phyloP scores from a whole-genome alignment of 176 grass and related monocot species.

The Bonia amplexicaulis region DNA sequence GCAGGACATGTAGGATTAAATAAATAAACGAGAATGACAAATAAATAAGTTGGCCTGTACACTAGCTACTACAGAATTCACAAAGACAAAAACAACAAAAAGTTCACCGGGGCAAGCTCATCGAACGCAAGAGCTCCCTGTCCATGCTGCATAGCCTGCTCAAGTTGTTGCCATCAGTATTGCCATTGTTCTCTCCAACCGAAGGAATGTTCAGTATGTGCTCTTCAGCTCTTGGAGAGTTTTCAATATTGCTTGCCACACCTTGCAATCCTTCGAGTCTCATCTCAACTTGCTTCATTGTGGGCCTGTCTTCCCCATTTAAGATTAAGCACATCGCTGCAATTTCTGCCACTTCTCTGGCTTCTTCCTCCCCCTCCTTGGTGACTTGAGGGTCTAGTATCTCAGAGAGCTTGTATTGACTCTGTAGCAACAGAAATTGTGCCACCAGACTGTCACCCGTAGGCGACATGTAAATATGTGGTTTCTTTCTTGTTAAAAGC shows the following conservation, averaged over 20 bases:
- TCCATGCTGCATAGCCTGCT: conserved; percentile 32
- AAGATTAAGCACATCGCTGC: conserved; percentile 20
- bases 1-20: no score
- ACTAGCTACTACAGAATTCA: not conserved
- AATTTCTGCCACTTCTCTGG: conserved; percentile 19
- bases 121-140: conserved; percentile 26
- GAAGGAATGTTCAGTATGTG: not conserved
- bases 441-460: not conserved
- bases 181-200: not conserved
- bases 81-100: not conserved
- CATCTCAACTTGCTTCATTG: conserved; percentile 39
- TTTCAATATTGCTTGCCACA: not conserved
- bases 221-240: not conserved
- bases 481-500: conserved; percentile 39
- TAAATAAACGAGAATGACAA: no score
- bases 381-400: not conserved
- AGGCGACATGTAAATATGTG: conserved; percentile 4
- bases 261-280: conserved; percentile 27
- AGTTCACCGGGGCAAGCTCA: conserved; percentile 29
- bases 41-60: not conserved
- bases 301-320: conserved; percentile 29
- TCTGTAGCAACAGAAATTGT: conserved; percentile 17
- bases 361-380: not conserved
- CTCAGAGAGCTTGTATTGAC: conserved; percentile 3
- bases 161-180: not conserved